Evolutionary conservation across 1,139 yeast genomes (phyloP), one percentile per base, ranked within the genome.

Genomic region (Suzukiozyma palmioleophila): DNA sequence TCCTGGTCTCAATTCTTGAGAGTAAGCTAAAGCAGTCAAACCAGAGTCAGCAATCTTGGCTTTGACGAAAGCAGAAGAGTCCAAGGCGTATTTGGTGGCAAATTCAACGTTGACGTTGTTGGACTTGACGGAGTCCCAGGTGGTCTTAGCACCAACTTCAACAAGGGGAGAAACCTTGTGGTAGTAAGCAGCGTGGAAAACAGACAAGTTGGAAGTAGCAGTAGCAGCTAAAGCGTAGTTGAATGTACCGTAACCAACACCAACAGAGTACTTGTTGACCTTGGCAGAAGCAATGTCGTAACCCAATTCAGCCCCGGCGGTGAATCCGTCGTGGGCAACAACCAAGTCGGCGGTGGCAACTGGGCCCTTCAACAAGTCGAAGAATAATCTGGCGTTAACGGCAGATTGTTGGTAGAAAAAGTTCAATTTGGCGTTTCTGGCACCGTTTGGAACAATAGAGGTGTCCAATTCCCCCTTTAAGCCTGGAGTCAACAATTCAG

Each of bases 1-100:
- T 69, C 97, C 97, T 47, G 96, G 96, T 77, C 95, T 87, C 69
- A 92, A 81, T 58, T 79, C 81, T 75, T 92, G 97, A 65, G 94
- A 86, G 84, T 92, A 92, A 51, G 96, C 79, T 60, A 92, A 74
- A 50, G 96, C 92, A 56, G 97, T 87, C 60, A 89, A 76, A 73
- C 98, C 98, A 52, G 94, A 84, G 73, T 92, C 96, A 63, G 96
- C 92, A 60, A 94, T 80, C 82, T 90, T 92, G 56, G 95, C 97
- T 84, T 90, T 90, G 66, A 89, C 85, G 60, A 86, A 89, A 51
- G 97, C 82, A 51, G 94, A 65, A 45, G 77, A 68, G 74, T 92
- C 97, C 62, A 92, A 81, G 55, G 77, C 73, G 80, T 92, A 92
- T 81, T 88, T 90, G 68, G 97, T 81, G 57, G 97, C 98, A 54